Evolutionary conservation across 495 filamentous ascomycete species (phyloP).

Genomic region (Articulospora tetracladia): DNA sequence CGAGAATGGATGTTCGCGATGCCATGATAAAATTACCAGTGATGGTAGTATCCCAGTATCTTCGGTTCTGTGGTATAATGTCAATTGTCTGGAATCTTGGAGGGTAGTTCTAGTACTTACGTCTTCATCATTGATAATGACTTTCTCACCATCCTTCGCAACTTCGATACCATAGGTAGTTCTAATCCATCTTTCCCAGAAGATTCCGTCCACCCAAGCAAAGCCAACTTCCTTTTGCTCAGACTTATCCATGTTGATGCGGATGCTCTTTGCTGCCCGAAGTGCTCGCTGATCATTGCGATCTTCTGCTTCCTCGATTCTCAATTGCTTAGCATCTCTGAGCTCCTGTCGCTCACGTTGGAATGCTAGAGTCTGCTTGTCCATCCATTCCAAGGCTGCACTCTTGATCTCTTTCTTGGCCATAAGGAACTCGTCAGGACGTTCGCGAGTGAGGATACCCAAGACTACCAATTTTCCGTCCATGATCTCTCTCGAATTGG

Average conservation of each 20-base stretch:
- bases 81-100: slow-evolving; percentile 28
- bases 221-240: slow-evolving; percentile 88
- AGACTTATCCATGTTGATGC: slow-evolving; percentile 81
- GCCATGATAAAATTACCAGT: slow-evolving; percentile 85
- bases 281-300: slow-evolving; percentile 84
- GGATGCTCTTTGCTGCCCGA: slow-evolving; percentile 84
- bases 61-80: slow-evolving; percentile 60
- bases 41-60: slow-evolving; percentile 91
- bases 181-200: slow-evolving; percentile 96
- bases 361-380: slow-evolving; percentile 85
- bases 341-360: slow-evolving; percentile 88
- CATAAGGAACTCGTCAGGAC: slow-evolving; percentile 70
- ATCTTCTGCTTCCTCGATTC: slow-evolving; percentile 95
- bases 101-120: slow-evolving; percentile 51
- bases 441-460: slow-evolving; percentile 77
- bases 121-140: slow-evolving; percentile 97
- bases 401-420: slow-evolving; percentile 91
- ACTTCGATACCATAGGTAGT: slow-evolving; percentile 91
- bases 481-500: slow-evolving; percentile 93
- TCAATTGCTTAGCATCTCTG: slow-evolving; percentile 87
- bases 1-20: slow-evolving; percentile 89
- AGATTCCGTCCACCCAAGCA: slow-evolving; percentile 97
- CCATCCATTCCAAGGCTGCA: slow-evolving; percentile 95
- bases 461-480: slow-evolving; percentile 88
- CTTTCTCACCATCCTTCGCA: slow-evolving; percentile 73